These are phyloP conservation scores for Chaetomiaceae sp. DNA, from an alignment of 2,329 filamentous ascomycete species.

Conservation along the genomic window DNA sequence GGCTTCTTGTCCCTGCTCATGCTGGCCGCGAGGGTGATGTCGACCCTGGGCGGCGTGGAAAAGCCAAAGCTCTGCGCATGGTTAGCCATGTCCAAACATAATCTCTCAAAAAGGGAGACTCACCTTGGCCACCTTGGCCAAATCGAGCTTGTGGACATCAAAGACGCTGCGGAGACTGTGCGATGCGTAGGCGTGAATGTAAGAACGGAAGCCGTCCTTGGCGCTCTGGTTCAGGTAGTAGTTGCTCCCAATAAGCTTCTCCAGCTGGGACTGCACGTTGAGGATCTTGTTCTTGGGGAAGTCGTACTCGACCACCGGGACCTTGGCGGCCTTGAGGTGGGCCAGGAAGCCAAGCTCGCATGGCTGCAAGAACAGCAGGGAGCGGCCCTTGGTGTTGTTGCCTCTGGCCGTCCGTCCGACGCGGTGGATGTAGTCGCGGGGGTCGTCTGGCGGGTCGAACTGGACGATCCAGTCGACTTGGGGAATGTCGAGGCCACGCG, in stretches of 20 bases:
- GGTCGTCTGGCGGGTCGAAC: slow-evolving; percentile 90
- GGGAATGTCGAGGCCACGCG: slow-evolving; percentile 89
- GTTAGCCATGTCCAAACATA: slow-evolving; percentile 8
- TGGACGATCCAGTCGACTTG: slow-evolving; percentile 96
- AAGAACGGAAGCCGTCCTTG: slow-evolving; percentile 77
- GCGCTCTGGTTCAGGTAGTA: slow-evolving; percentile 92
- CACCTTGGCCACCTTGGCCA: slow-evolving; percentile 77
- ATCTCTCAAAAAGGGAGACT: too few relatives aligned
- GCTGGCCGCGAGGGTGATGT: slow-evolving; percentile 72
- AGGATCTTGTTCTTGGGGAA: slow-evolving; percentile 89
- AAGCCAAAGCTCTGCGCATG: slow-evolving; percentile 65
- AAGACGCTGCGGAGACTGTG: slow-evolving; percentile 81
- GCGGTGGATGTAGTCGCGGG: slow-evolving; percentile 88
- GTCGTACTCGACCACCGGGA: slow-evolving; percentile 94
- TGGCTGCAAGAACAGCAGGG: slow-evolving; percentile 89
- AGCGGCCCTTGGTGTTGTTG: slow-evolving; percentile 75
- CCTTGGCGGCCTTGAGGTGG: slow-evolving; percentile 84
- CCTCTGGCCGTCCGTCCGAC: slow-evolving; percentile 93
- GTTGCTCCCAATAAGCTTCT: slow-evolving; percentile 91
- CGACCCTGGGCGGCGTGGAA: slow-evolving; percentile 68
- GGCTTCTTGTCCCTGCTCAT: slow-evolving; percentile 70
- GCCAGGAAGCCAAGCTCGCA: slow-evolving; percentile 88
- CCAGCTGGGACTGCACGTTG: slow-evolving; percentile 84
- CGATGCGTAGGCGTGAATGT: slow-evolving; percentile 90
- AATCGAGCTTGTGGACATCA: slow-evolving; percentile 75